Percentiles rank a stretch among this genome's conserved stretches.
Evolutionary conservation across 139 green algal species (phyloP).

Genomic region (Micractinium sp.): DNA sequence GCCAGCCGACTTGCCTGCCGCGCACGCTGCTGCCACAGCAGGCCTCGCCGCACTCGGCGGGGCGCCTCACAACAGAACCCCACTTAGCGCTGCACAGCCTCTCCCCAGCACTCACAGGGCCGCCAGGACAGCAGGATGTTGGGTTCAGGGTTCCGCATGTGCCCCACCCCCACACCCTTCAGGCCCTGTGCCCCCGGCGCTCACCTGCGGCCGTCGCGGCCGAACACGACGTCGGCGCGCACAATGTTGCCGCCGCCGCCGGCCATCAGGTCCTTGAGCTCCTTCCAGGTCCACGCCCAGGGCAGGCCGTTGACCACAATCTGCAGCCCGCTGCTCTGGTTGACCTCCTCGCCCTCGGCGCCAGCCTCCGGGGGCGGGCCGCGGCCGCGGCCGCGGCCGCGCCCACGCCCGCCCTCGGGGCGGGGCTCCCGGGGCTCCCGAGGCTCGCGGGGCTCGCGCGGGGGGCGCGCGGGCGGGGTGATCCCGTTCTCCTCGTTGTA

Average conservation of each 20-base stretch:
- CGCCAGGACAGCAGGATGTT: neutral
- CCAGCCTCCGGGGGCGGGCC: constrained; percentile 11
- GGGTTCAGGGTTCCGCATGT: neutral
- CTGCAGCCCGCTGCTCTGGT: constrained; percentile 75
- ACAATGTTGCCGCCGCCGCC: constrained; percentile 58
- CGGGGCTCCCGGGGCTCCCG: constrained; percentile 6
- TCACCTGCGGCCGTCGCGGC: constrained; percentile 73
- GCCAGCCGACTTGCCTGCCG: too few species aligned
- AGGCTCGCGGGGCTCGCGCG: constrained; percentile 21
- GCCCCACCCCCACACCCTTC: too few species aligned
- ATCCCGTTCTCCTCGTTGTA: constrained; percentile 61
- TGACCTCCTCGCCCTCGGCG: constrained; percentile 51
- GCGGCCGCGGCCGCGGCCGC: constrained; percentile 23
- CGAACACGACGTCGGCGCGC: constrained; percentile 78
- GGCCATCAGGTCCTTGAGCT: constrained; percentile 67
- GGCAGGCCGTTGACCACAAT: constrained; percentile 93
- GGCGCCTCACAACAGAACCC: neutral
- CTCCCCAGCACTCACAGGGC: neutral
- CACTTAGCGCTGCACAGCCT: neutral
- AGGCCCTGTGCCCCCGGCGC: neutral
- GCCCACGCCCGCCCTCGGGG: constrained; percentile 26
- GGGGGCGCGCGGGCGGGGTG: constrained; percentile 14
- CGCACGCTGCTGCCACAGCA: too few species aligned
- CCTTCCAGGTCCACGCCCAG: constrained; percentile 83
- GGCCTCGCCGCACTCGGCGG: neutral